Evolutionary conservation across 2,329 filamentous ascomycete genomes (phyloP).

Genomic region (Periconia macrospinosa): DNA sequence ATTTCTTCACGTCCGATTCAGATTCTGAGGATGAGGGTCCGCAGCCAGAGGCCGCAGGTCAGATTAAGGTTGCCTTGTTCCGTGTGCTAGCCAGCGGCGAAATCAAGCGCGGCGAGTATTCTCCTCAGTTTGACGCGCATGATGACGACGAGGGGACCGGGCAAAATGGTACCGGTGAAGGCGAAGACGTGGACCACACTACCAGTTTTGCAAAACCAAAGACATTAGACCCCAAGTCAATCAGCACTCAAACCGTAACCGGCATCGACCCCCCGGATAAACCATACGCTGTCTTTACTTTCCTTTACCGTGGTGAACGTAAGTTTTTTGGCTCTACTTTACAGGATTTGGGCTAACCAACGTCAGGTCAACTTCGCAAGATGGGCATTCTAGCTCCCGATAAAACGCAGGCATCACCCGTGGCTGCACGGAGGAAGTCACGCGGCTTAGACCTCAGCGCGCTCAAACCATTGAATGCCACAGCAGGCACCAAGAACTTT

Average conservation of each 20-base stretch:
- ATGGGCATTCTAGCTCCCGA: conserved; percentile 81
- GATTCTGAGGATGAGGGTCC: conserved; percentile 80
- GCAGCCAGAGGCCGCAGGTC: conserved; percentile 85
- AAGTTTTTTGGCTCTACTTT: conserved; percentile 47
- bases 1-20: conserved; percentile 66
- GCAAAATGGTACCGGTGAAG: conserved; percentile 58
- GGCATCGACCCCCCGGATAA: conserved; percentile 95
- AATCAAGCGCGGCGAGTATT: conserved; percentile 97
- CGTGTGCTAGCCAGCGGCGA: conserved; percentile 93
- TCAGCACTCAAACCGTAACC: conserved; percentile 98
- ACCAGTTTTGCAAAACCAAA: conserved; percentile 98
- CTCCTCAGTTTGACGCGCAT: conserved; percentile 94
- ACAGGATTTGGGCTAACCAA: conserved; percentile 12
- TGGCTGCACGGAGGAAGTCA: conserved; percentile 74
- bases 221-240: conserved; percentile 91
- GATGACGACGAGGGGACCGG: conserved; percentile 77
- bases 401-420: conserved; percentile 64
- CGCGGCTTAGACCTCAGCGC: conserved; percentile 82
- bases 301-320: conserved; percentile 96
- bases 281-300: conserved; percentile 95
- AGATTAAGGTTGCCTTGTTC: conserved; percentile 98
- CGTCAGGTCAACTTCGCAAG: conserved; percentile 85
- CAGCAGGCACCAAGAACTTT: conserved; percentile 84
- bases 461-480: conserved; percentile 77
- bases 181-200: conserved; percentile 91